Evolutionary conservation across 306 rosid species (phyloP).

Genomic region (Casuarina equisetifolia): DNA sequence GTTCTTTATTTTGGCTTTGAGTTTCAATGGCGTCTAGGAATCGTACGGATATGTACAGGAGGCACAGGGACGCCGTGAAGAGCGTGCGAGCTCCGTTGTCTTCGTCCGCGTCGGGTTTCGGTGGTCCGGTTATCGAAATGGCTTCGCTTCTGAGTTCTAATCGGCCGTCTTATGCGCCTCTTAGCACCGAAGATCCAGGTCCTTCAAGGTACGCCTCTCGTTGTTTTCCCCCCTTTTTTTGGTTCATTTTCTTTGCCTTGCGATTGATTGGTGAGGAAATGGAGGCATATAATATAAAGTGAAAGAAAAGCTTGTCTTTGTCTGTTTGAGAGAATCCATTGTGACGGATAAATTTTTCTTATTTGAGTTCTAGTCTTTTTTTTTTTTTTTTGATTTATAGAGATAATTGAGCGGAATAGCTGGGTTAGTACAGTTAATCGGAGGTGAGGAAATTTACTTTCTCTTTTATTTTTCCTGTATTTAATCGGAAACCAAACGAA

Average conservation of each 20-base stretch:
- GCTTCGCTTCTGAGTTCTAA: conserved; percentile 63
- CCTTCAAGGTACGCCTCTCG: conserved; percentile 35
- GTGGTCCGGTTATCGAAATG: conserved; percentile 76
- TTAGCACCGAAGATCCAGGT: conserved; percentile 75
- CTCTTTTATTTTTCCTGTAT: neutral
- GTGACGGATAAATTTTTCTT: neutral
- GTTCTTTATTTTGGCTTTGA: neutral
- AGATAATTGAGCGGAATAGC: neutral
- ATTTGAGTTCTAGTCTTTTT: neutral
- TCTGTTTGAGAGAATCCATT: neutral
- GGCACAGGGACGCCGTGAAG: conserved; percentile 73
- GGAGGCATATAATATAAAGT: neutral
- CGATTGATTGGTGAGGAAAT: neutral
- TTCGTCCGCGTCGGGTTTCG: conserved; percentile 56
- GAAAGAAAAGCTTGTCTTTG: neutral
- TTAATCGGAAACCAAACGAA: neutral
- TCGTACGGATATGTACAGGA: conserved; percentile 49
- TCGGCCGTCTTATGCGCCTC: conserved; percentile 61
- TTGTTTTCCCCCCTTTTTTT: neutral
- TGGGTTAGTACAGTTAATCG: neutral
- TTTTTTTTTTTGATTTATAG: neutral
- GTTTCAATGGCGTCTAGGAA: conserved; percentile 72
- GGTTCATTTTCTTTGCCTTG: neutral
- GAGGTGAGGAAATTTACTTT: neutral
- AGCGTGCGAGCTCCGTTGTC: conserved; percentile 71